These are phyloP conservation scores for Dendrobium officinale DNA, from an alignment of 106 monocot genomes.

Conservation along the genomic window DNA sequence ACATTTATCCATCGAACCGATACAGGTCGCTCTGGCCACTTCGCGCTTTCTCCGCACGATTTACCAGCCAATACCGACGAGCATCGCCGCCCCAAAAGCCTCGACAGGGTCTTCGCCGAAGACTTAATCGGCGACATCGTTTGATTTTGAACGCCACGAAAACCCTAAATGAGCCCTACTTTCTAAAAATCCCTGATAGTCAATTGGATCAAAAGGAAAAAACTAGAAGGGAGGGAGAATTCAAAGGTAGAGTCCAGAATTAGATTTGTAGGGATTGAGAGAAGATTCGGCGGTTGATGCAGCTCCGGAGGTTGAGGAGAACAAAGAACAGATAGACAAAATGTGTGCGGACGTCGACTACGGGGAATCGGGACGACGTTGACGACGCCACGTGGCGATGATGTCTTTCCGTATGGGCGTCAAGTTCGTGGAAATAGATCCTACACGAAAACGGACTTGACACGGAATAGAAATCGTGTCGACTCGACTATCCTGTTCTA, in stretches of 20 bases:
- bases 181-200: neutral
- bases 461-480: too few relatives aligned
- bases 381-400: neutral
- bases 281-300: neutral
- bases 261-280: neutral
- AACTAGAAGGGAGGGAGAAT: neutral
- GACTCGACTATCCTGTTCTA: too few relatives aligned
- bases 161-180: neutral
- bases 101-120: constrained; percentile 13
- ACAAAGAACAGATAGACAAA: neutral
- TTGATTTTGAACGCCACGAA: neutral
- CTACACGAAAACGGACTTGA: too few relatives aligned
- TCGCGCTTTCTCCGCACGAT: neutral
- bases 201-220: neutral
- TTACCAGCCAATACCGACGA: constrained; percentile 8
- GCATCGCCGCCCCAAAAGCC: constrained; percentile 8
- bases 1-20: constrained; percentile 13
- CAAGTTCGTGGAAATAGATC: too few relatives aligned
- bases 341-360: neutral
- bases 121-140: constrained; percentile 16
- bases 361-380: neutral
- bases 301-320: neutral
- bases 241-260: neutral
- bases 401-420: neutral
- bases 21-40: constrained; percentile 3